Percentiles rank a stretch among this genome's conserved stretches.
Evolutionary conservation across 257 asterid species (phyloP).

Genomic region (Solanum peruvianum): DNA sequence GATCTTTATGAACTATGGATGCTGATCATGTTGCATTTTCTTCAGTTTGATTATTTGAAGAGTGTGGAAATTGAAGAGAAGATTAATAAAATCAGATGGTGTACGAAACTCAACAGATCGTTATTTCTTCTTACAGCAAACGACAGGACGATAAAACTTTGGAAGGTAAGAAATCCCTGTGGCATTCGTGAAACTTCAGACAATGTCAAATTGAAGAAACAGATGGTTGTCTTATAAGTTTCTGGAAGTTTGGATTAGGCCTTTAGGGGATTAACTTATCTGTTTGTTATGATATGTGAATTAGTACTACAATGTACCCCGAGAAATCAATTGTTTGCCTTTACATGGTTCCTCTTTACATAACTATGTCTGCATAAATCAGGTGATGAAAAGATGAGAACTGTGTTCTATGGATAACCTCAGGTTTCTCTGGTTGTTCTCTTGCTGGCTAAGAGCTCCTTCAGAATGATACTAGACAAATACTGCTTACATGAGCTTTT

Average conservation of each 20-base stretch:
- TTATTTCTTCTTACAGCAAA: slow-evolving; percentile 58
- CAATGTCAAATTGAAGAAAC: not conserved
- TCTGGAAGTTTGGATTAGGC: not conserved
- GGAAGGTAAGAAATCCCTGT: slow-evolving; percentile 54
- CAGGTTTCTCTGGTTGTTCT: not conserved
- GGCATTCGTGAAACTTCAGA: not conserved
- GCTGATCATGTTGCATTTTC: slow-evolving; percentile 14
- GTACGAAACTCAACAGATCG: slow-evolving; percentile 41
- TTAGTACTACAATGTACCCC: not conserved
- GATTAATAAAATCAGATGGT: slow-evolving; percentile 63
- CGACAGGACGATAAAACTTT: slow-evolving; percentile 70
- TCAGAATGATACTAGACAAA: not conserved
- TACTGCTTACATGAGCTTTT: slow-evolving; percentile 65
- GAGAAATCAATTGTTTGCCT: not conserved
- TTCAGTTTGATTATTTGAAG: slow-evolving; percentile 79
- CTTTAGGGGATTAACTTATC: not conserved
- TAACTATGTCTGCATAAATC: not conserved
- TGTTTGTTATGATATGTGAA: not conserved
- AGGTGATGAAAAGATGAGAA: not conserved
- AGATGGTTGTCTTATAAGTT: not conserved
- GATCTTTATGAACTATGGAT: not conserved
- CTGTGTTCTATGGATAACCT: not conserved
- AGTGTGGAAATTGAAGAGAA: slow-evolving; percentile 85
- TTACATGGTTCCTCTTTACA: not conserved
- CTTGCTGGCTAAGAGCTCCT: not conserved